These are phyloP conservation scores for Neurospora cerealis DNA, from an alignment of 495 filamentous ascomycete species.

Conservation along the genomic window DNA sequence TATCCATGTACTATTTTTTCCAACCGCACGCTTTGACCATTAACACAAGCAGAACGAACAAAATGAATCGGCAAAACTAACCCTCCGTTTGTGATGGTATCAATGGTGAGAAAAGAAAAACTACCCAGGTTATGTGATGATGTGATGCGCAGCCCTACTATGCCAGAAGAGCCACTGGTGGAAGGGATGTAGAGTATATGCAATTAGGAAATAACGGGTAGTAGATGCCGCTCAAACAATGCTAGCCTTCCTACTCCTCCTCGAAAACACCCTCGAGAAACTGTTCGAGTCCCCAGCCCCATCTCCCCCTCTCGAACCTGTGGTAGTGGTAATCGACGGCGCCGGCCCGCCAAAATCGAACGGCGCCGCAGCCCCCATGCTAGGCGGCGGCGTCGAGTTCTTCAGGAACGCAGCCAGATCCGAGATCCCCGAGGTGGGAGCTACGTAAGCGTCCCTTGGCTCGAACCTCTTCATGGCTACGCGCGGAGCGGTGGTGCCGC, in stretches of 20 bases:
- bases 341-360: background rate
- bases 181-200: background rate
- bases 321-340: background rate
- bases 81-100: background rate
- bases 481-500: constrained; percentile 10
- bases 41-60: background rate
- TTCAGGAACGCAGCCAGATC: constrained; percentile 75
- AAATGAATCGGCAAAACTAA: background rate
- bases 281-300: background rate
- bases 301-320: background rate
- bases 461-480: constrained; percentile 44
- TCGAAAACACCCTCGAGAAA: constrained; percentile 11
- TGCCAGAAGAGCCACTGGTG: background rate
- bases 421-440: constrained; percentile 40
- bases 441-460: constrained; percentile 37
- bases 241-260: constrained; percentile 19
- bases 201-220: background rate
- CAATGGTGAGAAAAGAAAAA: background rate
- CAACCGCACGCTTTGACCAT: background rate
- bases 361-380: constrained; percentile 8
- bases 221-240: constrained; percentile 3
- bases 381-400: constrained; percentile 61
- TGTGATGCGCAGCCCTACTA: background rate
- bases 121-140: background rate
- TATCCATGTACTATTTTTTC: background rate